A percentile compares a stretch with the other conserved stretches of the same genome.
Evolutionary conservation across 768 basidiomycete species (phyloP).

Genomic region (Agaricus blazei): DNA sequence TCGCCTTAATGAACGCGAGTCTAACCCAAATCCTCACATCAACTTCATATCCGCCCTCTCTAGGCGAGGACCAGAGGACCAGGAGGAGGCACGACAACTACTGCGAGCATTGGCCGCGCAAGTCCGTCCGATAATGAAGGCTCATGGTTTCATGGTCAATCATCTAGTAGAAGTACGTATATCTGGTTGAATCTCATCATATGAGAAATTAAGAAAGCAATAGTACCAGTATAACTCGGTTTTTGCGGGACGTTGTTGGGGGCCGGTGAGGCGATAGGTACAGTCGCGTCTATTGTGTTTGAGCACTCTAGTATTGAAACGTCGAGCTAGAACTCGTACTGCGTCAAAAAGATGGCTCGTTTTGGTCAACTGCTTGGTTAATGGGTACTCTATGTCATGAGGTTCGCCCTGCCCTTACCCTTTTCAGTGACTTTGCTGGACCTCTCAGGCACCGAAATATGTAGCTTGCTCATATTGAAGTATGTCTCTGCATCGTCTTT

Average conservation of each 20-base stretch:
- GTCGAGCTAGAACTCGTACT: slow-evolving; percentile 62
- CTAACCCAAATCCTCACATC: slow-evolving; percentile 71
- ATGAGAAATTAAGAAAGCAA: not conserved
- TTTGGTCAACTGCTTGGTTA: slow-evolving; percentile 60
- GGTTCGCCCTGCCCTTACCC: slow-evolving; percentile 33
- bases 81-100: slow-evolving; percentile 66
- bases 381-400: slow-evolving; percentile 83
- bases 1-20: slow-evolving; percentile 61
- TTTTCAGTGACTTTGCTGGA: not conserved
- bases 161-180: slow-evolving; percentile 74
- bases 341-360: slow-evolving; percentile 52
- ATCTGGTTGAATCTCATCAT: not conserved
- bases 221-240: slow-evolving; percentile 78
- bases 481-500: slow-evolving; percentile 17
- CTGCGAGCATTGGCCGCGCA: slow-evolving; percentile 79
- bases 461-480: slow-evolving; percentile 82
- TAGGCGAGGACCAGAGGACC: slow-evolving; percentile 29
- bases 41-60: slow-evolving; percentile 71
- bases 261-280: slow-evolving; percentile 74
- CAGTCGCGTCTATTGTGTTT: slow-evolving; percentile 4
- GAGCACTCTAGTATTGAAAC: not conserved
- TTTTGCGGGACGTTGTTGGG: slow-evolving; percentile 85
- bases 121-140: slow-evolving; percentile 79
- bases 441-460: not conserved
- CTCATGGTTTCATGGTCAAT: slow-evolving; percentile 70